phyloP scores from a whole-genome alignment of 2,329 filamentous ascomycete genomes.

The Fusarium citri region DNA sequence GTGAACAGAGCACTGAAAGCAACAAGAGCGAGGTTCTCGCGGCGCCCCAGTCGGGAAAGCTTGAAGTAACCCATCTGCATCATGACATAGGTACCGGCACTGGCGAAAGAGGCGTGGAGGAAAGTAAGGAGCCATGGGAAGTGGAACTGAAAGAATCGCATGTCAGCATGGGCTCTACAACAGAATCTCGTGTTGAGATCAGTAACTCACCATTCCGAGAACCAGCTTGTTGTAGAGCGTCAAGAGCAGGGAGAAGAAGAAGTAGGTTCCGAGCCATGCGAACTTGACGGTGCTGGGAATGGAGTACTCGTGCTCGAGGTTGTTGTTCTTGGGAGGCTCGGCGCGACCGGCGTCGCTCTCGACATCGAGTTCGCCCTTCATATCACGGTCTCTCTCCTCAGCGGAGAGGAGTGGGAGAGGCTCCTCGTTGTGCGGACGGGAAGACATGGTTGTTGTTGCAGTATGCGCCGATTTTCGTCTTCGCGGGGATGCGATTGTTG shows the following conservation, averaged over 20 bases:
- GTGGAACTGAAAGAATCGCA: conserved; percentile 57
- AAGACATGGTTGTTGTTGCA: conserved; percentile 47
- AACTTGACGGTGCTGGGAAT: conserved; percentile 60
- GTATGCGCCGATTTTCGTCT: conserved; percentile 28
- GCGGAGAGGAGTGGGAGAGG: conserved; percentile 48
- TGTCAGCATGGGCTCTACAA: conserved; percentile 27
- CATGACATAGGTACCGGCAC: conserved; percentile 66
- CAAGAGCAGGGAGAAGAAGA: conserved; percentile 60
- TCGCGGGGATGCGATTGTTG: conserved; percentile 22
- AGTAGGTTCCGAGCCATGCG: conserved; percentile 64
- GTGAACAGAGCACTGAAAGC: conserved; percentile 72
- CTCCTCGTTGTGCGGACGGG: conserved; percentile 49
- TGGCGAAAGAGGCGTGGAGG: conserved; percentile 68
- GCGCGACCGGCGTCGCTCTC: conserved; percentile 48
- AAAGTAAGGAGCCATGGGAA: conserved; percentile 72
- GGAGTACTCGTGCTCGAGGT: conserved; percentile 59
- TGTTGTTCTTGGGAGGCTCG: conserved; percentile 49
- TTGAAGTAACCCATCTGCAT: conserved; percentile 64
- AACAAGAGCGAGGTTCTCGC: conserved; percentile 66
- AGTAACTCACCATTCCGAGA: conserved; percentile 59
- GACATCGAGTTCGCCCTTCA: conserved; percentile 49
- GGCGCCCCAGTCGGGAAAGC: conserved; percentile 62
- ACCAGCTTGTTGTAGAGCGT: conserved; percentile 71
- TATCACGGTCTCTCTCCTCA: conserved; percentile 49
- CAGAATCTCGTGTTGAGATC: no score